Conservation (phyloP, 2,329 filamentous ascomycete species). For the Bertia moriformis region DNA sequence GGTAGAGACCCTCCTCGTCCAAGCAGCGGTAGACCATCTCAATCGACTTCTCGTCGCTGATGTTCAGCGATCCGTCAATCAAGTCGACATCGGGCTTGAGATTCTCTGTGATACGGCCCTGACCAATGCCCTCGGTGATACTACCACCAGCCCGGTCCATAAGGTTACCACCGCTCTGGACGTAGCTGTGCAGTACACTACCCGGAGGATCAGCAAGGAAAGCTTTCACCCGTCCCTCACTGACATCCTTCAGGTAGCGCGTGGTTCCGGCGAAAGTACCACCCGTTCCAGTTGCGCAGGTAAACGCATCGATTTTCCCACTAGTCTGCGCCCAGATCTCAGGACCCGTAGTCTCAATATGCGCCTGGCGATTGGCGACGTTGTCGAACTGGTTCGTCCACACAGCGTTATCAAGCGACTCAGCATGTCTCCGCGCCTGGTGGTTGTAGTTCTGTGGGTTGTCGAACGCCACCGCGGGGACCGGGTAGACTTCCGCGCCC, state of each 20-base stretch:
- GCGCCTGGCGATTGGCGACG: conserved; percentile 78
- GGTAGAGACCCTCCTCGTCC: conserved; percentile 88
- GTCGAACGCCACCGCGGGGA: conserved; percentile 89
- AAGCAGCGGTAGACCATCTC: conserved; percentile 95
- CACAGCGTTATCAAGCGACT: conserved; percentile 69
- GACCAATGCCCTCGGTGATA: conserved; percentile 95
- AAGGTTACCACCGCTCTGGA: conserved; percentile 70
- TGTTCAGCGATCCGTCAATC: conserved; percentile 70
- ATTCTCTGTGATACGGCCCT: conserved; percentile 94
- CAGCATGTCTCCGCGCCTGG: conserved; percentile 82
- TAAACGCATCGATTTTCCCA: conserved; percentile 83
- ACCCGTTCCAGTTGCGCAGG: conserved; percentile 82
- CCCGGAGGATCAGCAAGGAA: conserved; percentile 91
- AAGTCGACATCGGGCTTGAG: conserved; percentile 70
- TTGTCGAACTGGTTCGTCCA: conserved; percentile 99
- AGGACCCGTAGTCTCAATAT: conserved; percentile 91
- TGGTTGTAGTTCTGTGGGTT: conserved; percentile 97
- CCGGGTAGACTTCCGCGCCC: conserved; percentile 88
- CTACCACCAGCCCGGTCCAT: conserved; percentile 69
- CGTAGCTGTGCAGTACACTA: conserved; percentile 82
- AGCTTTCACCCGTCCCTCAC: conserved; percentile 63
- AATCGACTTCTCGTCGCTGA: conserved; percentile 86
- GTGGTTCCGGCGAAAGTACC: conserved; percentile 84
- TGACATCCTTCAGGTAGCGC: conserved; percentile 73
- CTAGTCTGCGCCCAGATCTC: conserved; percentile 91